Base-by-base conservation (phyloP, 176 grass and related monocot species). In the Hsuehochloa calcarea region DNA sequence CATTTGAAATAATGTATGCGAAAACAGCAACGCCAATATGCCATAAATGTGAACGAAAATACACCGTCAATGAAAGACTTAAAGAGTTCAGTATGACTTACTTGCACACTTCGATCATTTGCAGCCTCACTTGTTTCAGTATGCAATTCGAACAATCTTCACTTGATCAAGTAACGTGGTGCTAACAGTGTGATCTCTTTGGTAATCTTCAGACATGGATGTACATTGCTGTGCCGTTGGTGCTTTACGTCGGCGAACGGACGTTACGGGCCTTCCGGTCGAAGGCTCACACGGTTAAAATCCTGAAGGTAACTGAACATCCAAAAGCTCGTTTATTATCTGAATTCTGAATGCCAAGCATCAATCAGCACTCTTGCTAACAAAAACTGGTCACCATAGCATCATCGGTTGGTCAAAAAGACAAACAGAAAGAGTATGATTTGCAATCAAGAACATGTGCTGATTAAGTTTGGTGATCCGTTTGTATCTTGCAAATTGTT, bases 191-290 rank as follows among this genome's bases (percentile, higher is more conserved):
- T 74, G 51, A 68, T 59, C 39, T 66, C n/a, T 72, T 45, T 46
- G 45, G 10, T 86, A 41, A 60, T 52, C n/a, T 68, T 44, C 83
- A 97, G 95, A 97, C 95, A 80, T 97, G 95, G 95, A 97, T 97
- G 92, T 97, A 97, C 89, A 90, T 94, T 22, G 68, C 88, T 17
- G 84, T 97, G 22, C 95, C 95, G 1, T 52, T 97, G 60, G 61
- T 88, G 40, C 79, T 97, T 40, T 94, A 97, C n/a, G 87, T 89
- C 12, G 85, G 88, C 0, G 95, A 94, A 77, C 73, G 95, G 76
- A 85, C 77, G 20, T 22, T 94, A 34, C 78, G 95, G 23, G 90
- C 90, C 49, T 75, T 97, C 49, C 79, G 95, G 22, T 97, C 92
- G 17, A 94, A 92, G 51, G 92, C 89, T 35, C 79, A 91, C 23